phyloP scores from a whole-genome alignment of 78 protist genomes.

The Cyanophora paradoxa region DNA sequence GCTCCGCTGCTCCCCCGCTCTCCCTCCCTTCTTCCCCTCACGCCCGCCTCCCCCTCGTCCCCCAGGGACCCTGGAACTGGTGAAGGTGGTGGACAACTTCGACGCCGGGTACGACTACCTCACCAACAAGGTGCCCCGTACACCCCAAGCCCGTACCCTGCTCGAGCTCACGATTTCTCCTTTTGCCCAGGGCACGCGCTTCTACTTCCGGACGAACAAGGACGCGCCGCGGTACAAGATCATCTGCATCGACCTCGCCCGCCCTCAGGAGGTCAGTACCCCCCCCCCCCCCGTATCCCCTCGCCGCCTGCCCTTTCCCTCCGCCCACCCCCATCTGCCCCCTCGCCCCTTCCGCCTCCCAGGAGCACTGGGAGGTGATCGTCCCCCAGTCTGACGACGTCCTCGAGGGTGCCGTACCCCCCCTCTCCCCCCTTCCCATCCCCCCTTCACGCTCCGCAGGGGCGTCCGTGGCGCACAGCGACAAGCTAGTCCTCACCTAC shows the following conservation, averaged over 20 bases:
- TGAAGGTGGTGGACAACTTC: conserved; percentile 40
- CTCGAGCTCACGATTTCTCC: too few species aligned
- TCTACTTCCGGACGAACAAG: conserved; percentile 60
- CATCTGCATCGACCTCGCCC: conserved; percentile 29
- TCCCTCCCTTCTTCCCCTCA: too few species aligned
- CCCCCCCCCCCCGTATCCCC: too few species aligned
- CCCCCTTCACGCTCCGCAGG: too few species aligned
- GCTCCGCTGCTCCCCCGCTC: too few species aligned
- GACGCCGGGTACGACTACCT: conserved; percentile 58
- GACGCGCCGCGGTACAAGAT: conserved; percentile 58
- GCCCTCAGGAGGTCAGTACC: conserved; percentile 23
- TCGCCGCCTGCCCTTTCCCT: too few species aligned
- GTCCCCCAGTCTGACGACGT: conserved; percentile 38
- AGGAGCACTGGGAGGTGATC: conserved; percentile 28
- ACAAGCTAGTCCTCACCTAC: conserved; percentile 35
- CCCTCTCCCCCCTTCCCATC: too few species aligned
- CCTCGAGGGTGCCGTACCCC: conserved; percentile 30
- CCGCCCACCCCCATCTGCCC: too few species aligned
- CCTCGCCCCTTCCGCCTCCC: too few species aligned
- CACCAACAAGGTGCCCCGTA: too few species aligned
- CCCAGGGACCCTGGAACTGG: neutral
- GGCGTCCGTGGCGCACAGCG: neutral
- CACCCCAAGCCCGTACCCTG: too few species aligned
- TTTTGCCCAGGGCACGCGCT: neutral
- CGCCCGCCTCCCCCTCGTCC: too few species aligned